A percentile compares a stretch with the other conserved stretches of the same genome.
Evolutionary conservation across 306 rosid species (phyloP).

Genomic region (Alnus rubra): DNA sequence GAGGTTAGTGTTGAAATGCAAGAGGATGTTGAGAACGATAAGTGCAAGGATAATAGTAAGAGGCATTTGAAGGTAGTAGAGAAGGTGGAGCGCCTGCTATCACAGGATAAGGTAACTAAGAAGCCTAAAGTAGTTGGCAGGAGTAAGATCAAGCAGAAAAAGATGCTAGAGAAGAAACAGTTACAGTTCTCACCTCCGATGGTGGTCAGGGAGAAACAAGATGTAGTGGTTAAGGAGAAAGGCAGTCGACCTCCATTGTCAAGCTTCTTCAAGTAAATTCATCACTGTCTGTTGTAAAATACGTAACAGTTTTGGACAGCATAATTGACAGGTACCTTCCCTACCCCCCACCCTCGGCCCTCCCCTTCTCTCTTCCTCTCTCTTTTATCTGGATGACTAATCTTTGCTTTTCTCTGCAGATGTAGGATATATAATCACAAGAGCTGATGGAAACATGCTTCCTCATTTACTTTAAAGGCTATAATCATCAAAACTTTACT

Average conservation of each 20-base stretch:
- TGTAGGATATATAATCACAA: not conserved
- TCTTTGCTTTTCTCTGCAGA: not conserved
- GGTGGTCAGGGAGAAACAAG: conserved; percentile 26
- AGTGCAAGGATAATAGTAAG: conserved; percentile 13
- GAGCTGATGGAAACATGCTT: not conserved
- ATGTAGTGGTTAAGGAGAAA: conserved; percentile 18
- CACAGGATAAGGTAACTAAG: conserved; percentile 20
- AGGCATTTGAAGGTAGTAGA: conserved; percentile 27
- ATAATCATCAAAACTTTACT: not conserved
- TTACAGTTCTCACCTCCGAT: conserved; percentile 2
- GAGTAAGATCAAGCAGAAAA: conserved; percentile 12
- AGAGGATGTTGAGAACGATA: conserved; percentile 15
- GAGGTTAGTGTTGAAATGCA: conserved; percentile 22
- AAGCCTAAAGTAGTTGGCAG: conserved; percentile 28
- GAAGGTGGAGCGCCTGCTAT: conserved; percentile 6
- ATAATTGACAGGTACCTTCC: not conserved
- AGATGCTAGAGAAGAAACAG: conserved; percentile 18
- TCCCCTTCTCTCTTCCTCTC: not conserved
- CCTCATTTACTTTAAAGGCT: not conserved
- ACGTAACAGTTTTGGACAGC: not conserved
- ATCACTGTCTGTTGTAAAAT: not conserved
- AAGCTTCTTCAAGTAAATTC: conserved; percentile 47
- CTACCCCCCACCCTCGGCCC: no score
- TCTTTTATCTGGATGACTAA: not conserved
- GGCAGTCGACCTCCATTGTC: conserved; percentile 35